Evolutionary conservation across 192 early-diverging fungal species (phyloP).

Genomic region (Rhizophagus sp.): DNA sequence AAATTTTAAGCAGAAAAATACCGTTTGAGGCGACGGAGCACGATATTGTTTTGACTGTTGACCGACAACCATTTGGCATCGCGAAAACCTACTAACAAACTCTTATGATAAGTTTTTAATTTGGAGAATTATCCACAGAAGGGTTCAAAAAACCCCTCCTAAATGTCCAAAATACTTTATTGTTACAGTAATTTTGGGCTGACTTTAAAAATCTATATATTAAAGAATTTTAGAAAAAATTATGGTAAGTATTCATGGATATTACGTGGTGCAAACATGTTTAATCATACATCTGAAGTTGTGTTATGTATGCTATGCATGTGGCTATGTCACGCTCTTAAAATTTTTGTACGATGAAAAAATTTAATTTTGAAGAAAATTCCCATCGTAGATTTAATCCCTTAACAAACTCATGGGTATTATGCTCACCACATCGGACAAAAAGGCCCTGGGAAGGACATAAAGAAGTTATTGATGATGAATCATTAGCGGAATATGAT

Average conservation of each 20-base stretch:
- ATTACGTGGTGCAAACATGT: too few species aligned
- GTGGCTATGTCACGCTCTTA: too few species aligned
- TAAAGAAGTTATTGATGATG: slow-evolving; percentile 48
- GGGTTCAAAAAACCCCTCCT: neutral
- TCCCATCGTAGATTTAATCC: slow-evolving; percentile 91
- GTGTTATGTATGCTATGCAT: too few species aligned
- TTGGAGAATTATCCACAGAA: neutral
- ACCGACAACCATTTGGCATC: slow-evolving; percentile 21
- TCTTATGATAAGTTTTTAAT: neutral
- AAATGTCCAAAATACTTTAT: neutral
- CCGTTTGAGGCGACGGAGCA: slow-evolving; percentile 6
- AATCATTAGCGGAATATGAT: slow-evolving; percentile 65
- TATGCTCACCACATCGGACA: slow-evolving; percentile 96
- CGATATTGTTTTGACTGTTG: slow-evolving; percentile 10
- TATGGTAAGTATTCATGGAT: too few species aligned
- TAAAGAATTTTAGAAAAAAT: too few species aligned
- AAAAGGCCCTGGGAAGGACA: slow-evolving; percentile 91
- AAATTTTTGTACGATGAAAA: neutral
- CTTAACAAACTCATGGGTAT: slow-evolving; percentile 87
- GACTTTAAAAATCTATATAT: too few species aligned
- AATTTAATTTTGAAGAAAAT: slow-evolving; percentile 59
- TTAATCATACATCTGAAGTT: too few species aligned
- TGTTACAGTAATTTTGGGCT: neutral
- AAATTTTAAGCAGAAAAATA: neutral
- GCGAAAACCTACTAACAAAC: neutral